Percentiles rank a stretch among this genome's conserved stretches.
Evolutionary conservation across 177 flowering plant species (phyloP).

Genomic region (Vitis hybrid): DNA sequence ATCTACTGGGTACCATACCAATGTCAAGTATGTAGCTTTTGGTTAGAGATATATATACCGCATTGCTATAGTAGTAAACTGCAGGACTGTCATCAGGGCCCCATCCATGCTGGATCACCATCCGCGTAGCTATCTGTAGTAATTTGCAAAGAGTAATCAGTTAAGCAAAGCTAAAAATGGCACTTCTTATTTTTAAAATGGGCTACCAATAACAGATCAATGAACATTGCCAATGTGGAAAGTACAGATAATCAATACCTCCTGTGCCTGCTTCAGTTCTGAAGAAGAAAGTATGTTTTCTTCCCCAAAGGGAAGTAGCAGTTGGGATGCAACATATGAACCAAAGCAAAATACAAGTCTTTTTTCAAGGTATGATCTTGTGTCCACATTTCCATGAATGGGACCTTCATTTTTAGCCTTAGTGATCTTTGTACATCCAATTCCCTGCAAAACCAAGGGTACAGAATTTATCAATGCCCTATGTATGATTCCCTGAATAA

Average conservation of each 20-base stretch:
- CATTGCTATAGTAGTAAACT: slow-evolving; percentile 64
- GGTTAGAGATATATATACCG: slow-evolving; percentile 47
- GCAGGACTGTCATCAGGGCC: slow-evolving; percentile 89
- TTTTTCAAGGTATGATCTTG: slow-evolving; percentile 89
- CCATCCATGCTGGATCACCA: slow-evolving; percentile 99
- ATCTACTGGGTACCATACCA: too few species aligned
- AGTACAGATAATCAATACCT: slow-evolving; percentile 45
- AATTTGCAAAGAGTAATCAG: slow-evolving; percentile 10
- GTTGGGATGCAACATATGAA: slow-evolving; percentile 78
- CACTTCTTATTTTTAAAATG: neutral
- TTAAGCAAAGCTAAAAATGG: slow-evolving; percentile 8
- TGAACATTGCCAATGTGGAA: slow-evolving; percentile 1
- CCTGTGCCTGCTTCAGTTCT: slow-evolving; percentile 85
- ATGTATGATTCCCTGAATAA: neutral
- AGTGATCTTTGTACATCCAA: slow-evolving; percentile 91
- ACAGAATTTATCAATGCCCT: neutral
- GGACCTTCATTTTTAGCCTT: slow-evolving; percentile 73
- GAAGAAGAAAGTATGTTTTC: slow-evolving; percentile 77
- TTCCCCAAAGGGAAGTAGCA: slow-evolving; percentile 91
- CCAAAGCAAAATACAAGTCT: slow-evolving; percentile 97
- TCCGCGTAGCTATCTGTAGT: slow-evolving; percentile 84
- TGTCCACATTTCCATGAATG: slow-evolving; percentile 67
- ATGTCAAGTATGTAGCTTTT: too few species aligned
- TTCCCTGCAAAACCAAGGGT: slow-evolving; percentile 51
- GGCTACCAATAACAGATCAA: neutral